phyloP scores from a whole-genome alignment of 345 rosid species.

The Angophora floribunda region DNA sequence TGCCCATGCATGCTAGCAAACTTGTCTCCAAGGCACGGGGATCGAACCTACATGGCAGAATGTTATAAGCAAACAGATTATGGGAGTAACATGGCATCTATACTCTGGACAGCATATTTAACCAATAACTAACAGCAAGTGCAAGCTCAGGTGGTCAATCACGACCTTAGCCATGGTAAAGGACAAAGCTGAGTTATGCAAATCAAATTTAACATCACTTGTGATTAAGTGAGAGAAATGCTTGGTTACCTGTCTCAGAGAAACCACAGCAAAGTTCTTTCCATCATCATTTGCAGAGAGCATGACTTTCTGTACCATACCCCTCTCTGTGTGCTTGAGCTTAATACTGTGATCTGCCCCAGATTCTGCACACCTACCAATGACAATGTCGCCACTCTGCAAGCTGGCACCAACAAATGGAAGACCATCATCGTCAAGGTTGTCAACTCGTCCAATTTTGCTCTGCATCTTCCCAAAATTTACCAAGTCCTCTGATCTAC shows the following conservation, averaged over 20 bases:
- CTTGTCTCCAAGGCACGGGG: slow-evolving; percentile 87
- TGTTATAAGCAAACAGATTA: background rate
- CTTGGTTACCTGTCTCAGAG: slow-evolving; percentile 62
- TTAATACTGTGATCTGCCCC: slow-evolving; percentile 78
- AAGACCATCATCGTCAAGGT: slow-evolving; percentile 86
- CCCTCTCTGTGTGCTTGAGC: slow-evolving; percentile 83
- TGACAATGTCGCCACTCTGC: slow-evolving; percentile 78
- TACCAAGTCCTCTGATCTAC: slow-evolving; percentile 46
- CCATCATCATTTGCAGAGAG: slow-evolving; percentile 90
- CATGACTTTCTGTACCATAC: slow-evolving; percentile 84
- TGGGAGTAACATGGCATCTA: background rate
- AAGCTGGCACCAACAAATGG: slow-evolving; percentile 77
- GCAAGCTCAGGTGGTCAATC: background rate
- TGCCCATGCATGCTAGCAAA: slow-evolving; percentile 98
- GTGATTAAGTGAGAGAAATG: background rate
- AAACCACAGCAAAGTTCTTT: slow-evolving; percentile 76
- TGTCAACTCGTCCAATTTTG: slow-evolving; percentile 72
- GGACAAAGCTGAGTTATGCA: background rate
- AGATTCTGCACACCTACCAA: slow-evolving; percentile 72
- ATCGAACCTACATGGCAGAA: slow-evolving; percentile 45
- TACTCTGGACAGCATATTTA: background rate
- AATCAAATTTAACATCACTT: background rate
- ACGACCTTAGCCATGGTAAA: too few species aligned
- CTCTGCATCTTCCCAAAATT: slow-evolving; percentile 65
- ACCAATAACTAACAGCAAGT: background rate